A percentile compares a stretch with the other conserved stretches of the same genome.
phyloP scores from a whole-genome alignment of 2,329 filamentous ascomycete genomes.

The Cladobotryum protrusum region DNA sequence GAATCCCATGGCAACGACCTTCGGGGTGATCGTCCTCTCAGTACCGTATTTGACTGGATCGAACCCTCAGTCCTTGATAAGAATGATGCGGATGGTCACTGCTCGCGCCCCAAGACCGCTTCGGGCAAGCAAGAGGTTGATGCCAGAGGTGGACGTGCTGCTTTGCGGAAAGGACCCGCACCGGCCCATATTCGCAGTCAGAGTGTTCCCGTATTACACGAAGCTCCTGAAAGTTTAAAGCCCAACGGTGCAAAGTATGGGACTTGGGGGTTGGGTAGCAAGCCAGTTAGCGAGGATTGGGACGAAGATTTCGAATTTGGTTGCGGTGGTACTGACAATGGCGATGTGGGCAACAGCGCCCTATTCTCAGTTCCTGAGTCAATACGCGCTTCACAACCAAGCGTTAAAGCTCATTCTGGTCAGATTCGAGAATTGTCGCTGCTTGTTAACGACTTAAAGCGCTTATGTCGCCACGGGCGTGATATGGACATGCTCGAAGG shows the following conservation, averaged over 20 bases:
- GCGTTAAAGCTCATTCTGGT: slow-evolving; percentile 76
- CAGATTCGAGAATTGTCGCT: slow-evolving; percentile 75
- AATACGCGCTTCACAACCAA: slow-evolving; percentile 76
- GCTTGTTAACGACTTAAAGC: slow-evolving; percentile 76
- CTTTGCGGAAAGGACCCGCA: slow-evolving; percentile 61
- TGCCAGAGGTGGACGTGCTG: slow-evolving; percentile 60
- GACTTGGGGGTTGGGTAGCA: slow-evolving; percentile 75
- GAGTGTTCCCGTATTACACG: slow-evolving; percentile 69
- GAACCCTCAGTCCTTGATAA: slow-evolving; percentile 60
- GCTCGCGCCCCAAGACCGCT: slow-evolving; percentile 65
- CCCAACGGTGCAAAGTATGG: slow-evolving; percentile 63
- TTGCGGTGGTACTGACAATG: slow-evolving; percentile 34
- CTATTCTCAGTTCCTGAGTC: slow-evolving; percentile 56
- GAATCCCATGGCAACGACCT: slow-evolving; percentile 21
- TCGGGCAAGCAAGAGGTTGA: slow-evolving; percentile 71
- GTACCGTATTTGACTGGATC: slow-evolving; percentile 74
- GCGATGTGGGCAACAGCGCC: slow-evolving; percentile 28
- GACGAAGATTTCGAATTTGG: slow-evolving; percentile 83
- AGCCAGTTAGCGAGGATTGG: slow-evolving; percentile 80
- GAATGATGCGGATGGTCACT: slow-evolving; percentile 49
- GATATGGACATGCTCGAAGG: slow-evolving; percentile 61
- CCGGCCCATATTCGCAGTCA: slow-evolving; percentile 71
- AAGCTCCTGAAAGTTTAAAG: slow-evolving; percentile 50
- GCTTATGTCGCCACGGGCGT: slow-evolving; percentile 63
- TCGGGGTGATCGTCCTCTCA: slow-evolving; percentile 47